These are phyloP conservation scores for Botrytis squamosa DNA, from an alignment of 2,329 filamentous ascomycete genomes.

Conservation along the genomic window DNA sequence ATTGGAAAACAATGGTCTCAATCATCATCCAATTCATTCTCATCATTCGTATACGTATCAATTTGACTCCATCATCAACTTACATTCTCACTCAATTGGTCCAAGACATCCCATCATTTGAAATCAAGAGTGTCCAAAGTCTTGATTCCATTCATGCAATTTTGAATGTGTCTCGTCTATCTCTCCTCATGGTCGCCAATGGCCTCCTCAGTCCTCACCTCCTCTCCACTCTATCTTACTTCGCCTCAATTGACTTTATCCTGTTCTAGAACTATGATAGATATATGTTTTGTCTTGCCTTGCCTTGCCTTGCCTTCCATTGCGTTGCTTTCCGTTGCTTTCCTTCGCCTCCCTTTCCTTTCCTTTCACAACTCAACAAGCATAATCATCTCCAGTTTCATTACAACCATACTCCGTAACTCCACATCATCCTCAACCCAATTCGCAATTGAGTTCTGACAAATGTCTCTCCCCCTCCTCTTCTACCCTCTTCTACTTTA, in stretches of 20 bases:
- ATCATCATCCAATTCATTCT: neutral
- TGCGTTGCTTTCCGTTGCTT: neutral
- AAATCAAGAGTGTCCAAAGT: constrained; percentile 3
- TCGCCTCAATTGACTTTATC: constrained; percentile 4
- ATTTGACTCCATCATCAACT: constrained; percentile 11
- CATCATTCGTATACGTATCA: constrained; percentile 13
- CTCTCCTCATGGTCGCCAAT: neutral
- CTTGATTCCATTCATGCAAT: constrained; percentile 10
- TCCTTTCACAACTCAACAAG: constrained; percentile 14
- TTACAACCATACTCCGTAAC: constrained; percentile 18
- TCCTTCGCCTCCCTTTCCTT: neutral
- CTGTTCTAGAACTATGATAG: constrained; percentile 9
- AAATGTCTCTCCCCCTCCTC: neutral
- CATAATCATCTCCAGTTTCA: constrained; percentile 13
- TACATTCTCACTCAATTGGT: constrained; percentile 1
- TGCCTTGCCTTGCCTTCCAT: neutral
- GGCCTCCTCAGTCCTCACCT: neutral
- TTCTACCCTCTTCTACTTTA: neutral
- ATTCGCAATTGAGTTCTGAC: constrained; percentile 2
- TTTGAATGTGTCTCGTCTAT: constrained; percentile 2
- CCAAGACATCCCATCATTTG: constrained; percentile 16
- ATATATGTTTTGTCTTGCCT: neutral
- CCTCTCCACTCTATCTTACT: neutral
- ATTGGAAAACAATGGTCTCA: neutral
- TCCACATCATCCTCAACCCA: constrained; percentile 13